A percentile compares a stretch with the other conserved stretches of the same genome.
These are phyloP conservation scores for Vigna radiata DNA, from an alignment of 306 rosid species.

Conservation along the genomic window DNA sequence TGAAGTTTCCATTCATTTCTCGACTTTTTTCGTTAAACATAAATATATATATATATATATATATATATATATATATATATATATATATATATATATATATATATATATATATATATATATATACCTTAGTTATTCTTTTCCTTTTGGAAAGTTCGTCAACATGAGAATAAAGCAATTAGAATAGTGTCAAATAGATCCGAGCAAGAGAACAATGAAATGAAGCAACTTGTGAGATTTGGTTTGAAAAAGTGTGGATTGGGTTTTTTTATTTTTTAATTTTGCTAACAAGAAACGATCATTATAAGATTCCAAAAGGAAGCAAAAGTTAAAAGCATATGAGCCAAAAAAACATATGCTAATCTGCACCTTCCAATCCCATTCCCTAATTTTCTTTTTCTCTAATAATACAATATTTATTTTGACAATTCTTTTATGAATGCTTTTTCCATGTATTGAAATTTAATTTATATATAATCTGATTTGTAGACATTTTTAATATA, in stretches of 20 bases:
- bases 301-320: slow-evolving; percentile 54
- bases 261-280: neutral
- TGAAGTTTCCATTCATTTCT: neutral
- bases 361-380: slow-evolving; percentile 41
- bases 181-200: slow-evolving; percentile 14
- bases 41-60: too few species aligned
- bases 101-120: too few species aligned
- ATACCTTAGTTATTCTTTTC: neutral
- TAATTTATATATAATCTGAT: too few species aligned
- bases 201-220: neutral
- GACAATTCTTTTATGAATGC: too few species aligned
- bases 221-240: slow-evolving; percentile 6
- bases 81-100: too few species aligned
- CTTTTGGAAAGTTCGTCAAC: neutral
- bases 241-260: neutral
- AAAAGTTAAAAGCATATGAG: slow-evolving; percentile 62
- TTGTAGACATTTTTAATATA: too few species aligned
- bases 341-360: slow-evolving; percentile 52
- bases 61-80: too few species aligned
- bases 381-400: too few species aligned
- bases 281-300: slow-evolving; percentile 14
- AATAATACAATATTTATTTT: too few species aligned
- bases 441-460: too few species aligned
- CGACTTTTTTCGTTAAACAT: neutral
- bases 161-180: slow-evolving; percentile 23